Conservation (phyloP, 768 basidiomycete genomes). For the Naematelia encephala region DNA sequence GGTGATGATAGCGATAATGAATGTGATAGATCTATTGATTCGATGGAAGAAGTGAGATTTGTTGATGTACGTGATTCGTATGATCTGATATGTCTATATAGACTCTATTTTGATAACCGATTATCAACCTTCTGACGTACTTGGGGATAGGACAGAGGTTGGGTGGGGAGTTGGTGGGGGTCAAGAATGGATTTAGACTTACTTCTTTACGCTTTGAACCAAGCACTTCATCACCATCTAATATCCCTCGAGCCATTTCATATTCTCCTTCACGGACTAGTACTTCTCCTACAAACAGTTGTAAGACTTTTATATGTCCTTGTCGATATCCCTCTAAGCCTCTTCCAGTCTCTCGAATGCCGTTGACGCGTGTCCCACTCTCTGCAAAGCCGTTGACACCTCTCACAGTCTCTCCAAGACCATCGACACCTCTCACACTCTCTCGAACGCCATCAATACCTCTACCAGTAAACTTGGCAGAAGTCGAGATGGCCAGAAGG, state of each 20-base stretch:
- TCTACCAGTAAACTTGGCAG: too few relatives aligned
- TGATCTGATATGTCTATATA: neutral
- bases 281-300: slow-evolving; percentile 42
- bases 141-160: neutral
- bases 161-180: neutral
- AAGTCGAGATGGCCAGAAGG: slow-evolving; percentile 18
- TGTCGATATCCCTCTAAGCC: slow-evolving; percentile 31
- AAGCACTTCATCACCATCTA: slow-evolving; percentile 40
- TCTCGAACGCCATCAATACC: neutral
- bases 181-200: slow-evolving; percentile 7
- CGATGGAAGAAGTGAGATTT: neutral
- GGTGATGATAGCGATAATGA: neutral
- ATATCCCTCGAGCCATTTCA: slow-evolving; percentile 43
- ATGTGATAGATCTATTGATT: neutral
- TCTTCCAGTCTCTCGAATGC: slow-evolving; percentile 8
- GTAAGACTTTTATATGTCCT: slow-evolving; percentile 41
- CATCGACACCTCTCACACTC: neutral
- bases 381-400: too few relatives aligned
- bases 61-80: neutral
- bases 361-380: neutral
- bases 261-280: slow-evolving; percentile 38
- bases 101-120: neutral
- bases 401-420: too few relatives aligned
- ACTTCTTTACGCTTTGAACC: slow-evolving; percentile 43
- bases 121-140: neutral